A percentile compares a stretch with the other conserved stretches of the same genome.
phyloP scores from a whole-genome alignment of 495 filamentous ascomycete species.

The Neurospora cerealis region DNA sequence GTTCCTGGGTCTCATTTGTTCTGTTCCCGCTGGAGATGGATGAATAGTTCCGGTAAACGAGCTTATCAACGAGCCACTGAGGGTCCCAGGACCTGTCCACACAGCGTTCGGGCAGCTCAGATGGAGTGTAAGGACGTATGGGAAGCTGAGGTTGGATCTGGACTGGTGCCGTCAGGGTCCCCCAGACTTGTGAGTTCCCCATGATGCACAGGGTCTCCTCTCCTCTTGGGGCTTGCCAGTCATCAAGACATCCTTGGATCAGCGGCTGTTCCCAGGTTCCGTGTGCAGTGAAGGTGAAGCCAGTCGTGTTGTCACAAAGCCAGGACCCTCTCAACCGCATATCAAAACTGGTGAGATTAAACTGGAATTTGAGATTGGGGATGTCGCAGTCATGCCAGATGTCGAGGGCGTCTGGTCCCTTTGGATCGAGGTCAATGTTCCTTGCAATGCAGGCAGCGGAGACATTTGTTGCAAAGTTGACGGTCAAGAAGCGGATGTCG shows the following conservation, averaged over 20 bases:
- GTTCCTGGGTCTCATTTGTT: neutral
- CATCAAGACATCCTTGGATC: slow-evolving; percentile 14
- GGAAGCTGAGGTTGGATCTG: slow-evolving; percentile 14
- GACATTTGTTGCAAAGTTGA: slow-evolving; percentile 13
- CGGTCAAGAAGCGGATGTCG: slow-evolving; percentile 15
- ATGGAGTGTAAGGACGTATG: slow-evolving; percentile 8
- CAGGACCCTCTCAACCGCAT: slow-evolving; percentile 9
- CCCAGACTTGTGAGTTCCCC: slow-evolving; percentile 16
- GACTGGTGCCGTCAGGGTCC: slow-evolving; percentile 8
- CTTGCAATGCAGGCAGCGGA: slow-evolving; percentile 10
- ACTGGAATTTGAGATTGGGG: slow-evolving; percentile 13
- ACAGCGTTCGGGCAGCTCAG: slow-evolving; percentile 6
- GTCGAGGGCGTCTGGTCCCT: neutral
- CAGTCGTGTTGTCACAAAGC: slow-evolving; percentile 6
- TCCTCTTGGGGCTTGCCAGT: slow-evolving; percentile 8
- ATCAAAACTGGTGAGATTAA: slow-evolving; percentile 7
- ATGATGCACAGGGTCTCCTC: slow-evolving; percentile 14
- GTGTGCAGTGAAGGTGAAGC: slow-evolving; percentile 7
- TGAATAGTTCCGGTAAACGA: slow-evolving; percentile 6
- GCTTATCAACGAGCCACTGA: slow-evolving; percentile 10
- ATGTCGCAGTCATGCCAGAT: slow-evolving; percentile 17
- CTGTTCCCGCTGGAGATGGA: neutral
- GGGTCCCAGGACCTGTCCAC: slow-evolving; percentile 11
- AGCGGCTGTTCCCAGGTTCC: slow-evolving; percentile 12
- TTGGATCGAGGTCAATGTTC: slow-evolving; percentile 14